These are phyloP conservation scores for Tulasnella sp. DNA, from an alignment of 768 basidiomycete genomes.

Conservation along the genomic window DNA sequence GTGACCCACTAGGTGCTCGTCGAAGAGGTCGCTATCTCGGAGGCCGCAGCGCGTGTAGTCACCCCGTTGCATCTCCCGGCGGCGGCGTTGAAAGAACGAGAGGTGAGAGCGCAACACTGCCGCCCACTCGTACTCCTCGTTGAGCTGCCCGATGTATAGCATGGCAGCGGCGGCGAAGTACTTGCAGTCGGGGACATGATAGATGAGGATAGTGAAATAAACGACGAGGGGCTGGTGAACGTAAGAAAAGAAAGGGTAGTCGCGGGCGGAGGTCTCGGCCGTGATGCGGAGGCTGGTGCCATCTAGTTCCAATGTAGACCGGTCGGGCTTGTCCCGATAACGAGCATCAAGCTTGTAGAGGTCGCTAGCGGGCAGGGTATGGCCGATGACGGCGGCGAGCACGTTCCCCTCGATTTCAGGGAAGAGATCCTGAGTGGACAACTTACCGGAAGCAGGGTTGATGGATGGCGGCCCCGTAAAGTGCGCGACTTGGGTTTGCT, in stretches of 20 bases:
- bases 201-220: conserved; percentile 30
- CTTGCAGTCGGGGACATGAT: background rate
- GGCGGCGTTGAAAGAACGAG: background rate
- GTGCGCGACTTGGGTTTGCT: background rate
- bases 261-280: conserved; percentile 26
- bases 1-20: background rate
- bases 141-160: conserved; percentile 28
- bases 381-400: conserved; percentile 5
- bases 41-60: background rate
- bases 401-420: conserved; percentile 34
- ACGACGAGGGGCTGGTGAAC: conserved; percentile 32
- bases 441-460: background rate
- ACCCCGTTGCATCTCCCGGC: background rate
- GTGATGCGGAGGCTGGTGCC: conserved; percentile 27
- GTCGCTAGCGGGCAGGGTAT: conserved; percentile 31
- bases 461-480: background rate
- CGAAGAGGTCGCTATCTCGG: background rate
- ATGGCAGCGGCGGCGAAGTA: background rate
- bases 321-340: conserved; percentile 31
- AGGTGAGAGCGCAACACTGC: conserved; percentile 31
- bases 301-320: conserved; percentile 26
- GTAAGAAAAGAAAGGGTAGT: conserved; percentile 30
- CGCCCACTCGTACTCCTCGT: conserved; percentile 22
- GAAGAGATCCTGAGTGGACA: conserved; percentile 23
- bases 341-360: conserved; percentile 31